Conservation (phyloP, 1,139 yeast species). For the Yamadazyma membranifaciens region DNA sequence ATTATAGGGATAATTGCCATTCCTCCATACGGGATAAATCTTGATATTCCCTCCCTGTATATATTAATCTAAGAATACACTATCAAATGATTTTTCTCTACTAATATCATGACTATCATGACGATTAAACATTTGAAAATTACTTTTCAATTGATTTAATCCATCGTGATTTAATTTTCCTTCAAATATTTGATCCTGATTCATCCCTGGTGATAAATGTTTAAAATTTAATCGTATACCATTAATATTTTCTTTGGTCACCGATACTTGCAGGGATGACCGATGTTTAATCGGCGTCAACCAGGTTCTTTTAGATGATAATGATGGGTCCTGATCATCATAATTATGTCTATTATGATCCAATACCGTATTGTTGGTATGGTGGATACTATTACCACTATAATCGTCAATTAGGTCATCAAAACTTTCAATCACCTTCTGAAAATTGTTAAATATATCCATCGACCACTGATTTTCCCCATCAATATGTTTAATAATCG, state of each 20-base stretch:
- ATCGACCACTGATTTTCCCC: conserved; percentile 1
- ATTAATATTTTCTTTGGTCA: conserved; percentile 13
- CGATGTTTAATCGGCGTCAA: conserved; percentile 1
- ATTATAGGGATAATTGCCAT: too few species aligned
- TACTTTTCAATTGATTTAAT: background rate
- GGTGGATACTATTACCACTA: conserved; percentile 1
- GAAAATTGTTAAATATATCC: conserved; percentile 3
- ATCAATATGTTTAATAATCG: conserved; percentile 2
- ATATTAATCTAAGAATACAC: conserved; percentile 12
- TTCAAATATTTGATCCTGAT: background rate
- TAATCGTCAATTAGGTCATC: conserved; percentile 5
- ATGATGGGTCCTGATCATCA: too few species aligned
- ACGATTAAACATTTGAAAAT: background rate
- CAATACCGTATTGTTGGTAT: background rate
- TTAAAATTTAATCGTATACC: conserved; percentile 9
- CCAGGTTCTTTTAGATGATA: background rate
- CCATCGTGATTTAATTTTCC: background rate
- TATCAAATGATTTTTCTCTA: conserved; percentile 3
- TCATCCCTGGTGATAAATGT: conserved; percentile 2
- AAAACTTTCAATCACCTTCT: conserved; percentile 4
- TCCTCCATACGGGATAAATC: too few species aligned
- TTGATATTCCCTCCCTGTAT: too few species aligned
- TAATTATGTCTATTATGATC: background rate
- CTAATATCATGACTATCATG: background rate
- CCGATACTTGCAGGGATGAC: conserved; percentile 10